Conservation (phyloP, 139 green algal species). For the Closterium sp. region DNA sequence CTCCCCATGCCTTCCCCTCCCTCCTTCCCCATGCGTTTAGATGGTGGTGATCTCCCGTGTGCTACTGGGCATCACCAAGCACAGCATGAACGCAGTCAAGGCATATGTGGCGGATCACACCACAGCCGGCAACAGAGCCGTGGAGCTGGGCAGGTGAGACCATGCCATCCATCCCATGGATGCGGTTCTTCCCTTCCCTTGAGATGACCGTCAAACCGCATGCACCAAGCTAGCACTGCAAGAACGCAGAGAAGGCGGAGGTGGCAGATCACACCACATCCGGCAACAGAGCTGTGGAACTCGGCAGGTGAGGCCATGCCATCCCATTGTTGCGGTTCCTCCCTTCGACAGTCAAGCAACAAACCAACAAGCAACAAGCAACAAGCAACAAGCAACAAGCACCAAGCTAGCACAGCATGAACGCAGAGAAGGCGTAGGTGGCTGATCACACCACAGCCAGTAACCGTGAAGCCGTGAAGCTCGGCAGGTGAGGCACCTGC, state of each 20-base stretch:
- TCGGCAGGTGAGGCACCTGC: neutral
- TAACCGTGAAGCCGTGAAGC: conserved; percentile 3
- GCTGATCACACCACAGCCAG: conserved; percentile 11
- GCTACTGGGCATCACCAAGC: conserved; percentile 39
- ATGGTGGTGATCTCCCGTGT: conserved; percentile 37
- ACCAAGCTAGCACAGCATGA: conserved; percentile 42
- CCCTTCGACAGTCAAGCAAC: neutral
- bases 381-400: neutral
- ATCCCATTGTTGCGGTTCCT: too few species aligned
- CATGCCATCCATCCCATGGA: too few species aligned
- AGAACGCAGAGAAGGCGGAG: conserved; percentile 31
- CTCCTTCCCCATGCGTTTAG: neutral
- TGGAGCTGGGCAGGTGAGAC: conserved; percentile 35
- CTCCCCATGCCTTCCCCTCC: neutral
- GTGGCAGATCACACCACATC: conserved; percentile 29
- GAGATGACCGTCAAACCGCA: conserved; percentile 19
- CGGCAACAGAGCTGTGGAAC: conserved; percentile 24
- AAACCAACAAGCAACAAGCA: neutral
- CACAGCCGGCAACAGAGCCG: conserved; percentile 9
- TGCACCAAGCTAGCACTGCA: conserved; percentile 15
- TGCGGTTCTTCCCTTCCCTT: too few species aligned
- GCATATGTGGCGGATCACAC: conserved; percentile 40
- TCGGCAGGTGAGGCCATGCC: conserved; percentile 38
- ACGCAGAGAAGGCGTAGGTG: conserved; percentile 34
- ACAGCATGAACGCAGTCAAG: conserved; percentile 40